Base-by-base conservation (phyloP, 2,329 filamentous ascomycete genomes). In the Aspergillus ustus region DNA sequence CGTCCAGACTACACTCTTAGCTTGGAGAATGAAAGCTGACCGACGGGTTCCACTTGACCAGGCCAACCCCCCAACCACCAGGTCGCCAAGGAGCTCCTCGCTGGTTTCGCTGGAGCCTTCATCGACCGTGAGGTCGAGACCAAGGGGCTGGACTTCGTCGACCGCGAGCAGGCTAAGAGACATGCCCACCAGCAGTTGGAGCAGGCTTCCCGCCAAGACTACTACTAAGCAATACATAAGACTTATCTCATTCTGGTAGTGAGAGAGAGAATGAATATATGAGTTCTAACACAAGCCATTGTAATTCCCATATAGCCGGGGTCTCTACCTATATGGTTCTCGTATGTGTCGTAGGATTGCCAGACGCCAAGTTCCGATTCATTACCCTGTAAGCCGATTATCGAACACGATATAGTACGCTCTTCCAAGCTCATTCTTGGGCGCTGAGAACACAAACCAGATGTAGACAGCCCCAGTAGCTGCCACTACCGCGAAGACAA, bases 21-120 rank as follows among this genome's bases (percentile, higher is more conserved):
- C 17, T 15, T 31, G 4, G 11, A 31, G 0, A 19, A 34, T 25
- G 25, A 25, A 25, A 25, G 25, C 25, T 25, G 25, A 25, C 25
- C 25, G 25, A 25, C 25, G 25, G 25, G 25, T 25, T 25, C 6
- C 25, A 25, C 25, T 25, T 34, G 15, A 31, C 25, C 5, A 90
- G 88, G 89, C 78, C 85, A 92, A 82, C 77, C 85, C 13, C 86
- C 91, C 63, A 84, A 82, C 67, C 91, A 94, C 80, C 81, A 77
- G 44, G 88, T 91, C 71, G 91, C 91, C 73, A 94, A 94, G 69
- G 91, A 94, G 81, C 73, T 91, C 52, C 78, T 94, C 19, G 90
- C 86, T 22, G 90, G 89, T 63, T 81, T 93, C 56, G 91, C 89
- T n/a, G 90, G 87, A 57, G 90, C 85, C 65, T 90, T 93, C 79